Base-by-base conservation (phyloP, 2,329 filamentous ascomycete species). In the Macrophomina pseudophaseolina region DNA sequence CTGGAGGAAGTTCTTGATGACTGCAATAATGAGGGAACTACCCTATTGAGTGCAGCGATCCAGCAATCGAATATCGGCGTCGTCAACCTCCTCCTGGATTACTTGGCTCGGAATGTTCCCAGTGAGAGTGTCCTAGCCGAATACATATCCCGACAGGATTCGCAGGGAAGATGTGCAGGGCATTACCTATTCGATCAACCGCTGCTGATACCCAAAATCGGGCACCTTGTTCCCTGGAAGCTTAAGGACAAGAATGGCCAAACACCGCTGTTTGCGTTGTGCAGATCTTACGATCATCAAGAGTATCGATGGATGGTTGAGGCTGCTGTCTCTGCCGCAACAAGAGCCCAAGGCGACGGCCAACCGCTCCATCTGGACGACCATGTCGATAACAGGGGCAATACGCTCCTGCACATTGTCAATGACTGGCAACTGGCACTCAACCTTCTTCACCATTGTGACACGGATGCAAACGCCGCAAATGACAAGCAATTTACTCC, bases 121-220 rank as follows among this genome's bases (percentile, higher is more conserved):
- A 84, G 86, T 18, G 81, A 87, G 63, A 79, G 83, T 16, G 82
- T 86, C 58, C 78, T 96, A 35, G 78, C 81, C 51, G 80, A 83
- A 6, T 98, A 99, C 74, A 80, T 98, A 56, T 83, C 87, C 4
- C 83, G 86, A 68, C 90, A 94, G 73, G 95, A 99, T 74, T 88
- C 86, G 44, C 90, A 93, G 82, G 95, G 94, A 28, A 89, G 95
- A 71, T 97, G 93, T 69, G 87, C 92, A 63, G 95, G 91, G n/a
- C 95, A 99, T 78, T 99, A 99, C 77, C 84, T 99, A 16, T 99
- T 99, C 80, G 91, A 97, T 74, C 90, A 92, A 8, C 95, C 95
- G 2, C 85, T 87, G 64, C 83, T 99, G 23, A 95, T 99, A 71
- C 81, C 84, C 52, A 85, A 86, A 65, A 90, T 98, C 68, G 94